Conservation (phyloP, 306 rosid species). For the Pyrus communis region DNA sequence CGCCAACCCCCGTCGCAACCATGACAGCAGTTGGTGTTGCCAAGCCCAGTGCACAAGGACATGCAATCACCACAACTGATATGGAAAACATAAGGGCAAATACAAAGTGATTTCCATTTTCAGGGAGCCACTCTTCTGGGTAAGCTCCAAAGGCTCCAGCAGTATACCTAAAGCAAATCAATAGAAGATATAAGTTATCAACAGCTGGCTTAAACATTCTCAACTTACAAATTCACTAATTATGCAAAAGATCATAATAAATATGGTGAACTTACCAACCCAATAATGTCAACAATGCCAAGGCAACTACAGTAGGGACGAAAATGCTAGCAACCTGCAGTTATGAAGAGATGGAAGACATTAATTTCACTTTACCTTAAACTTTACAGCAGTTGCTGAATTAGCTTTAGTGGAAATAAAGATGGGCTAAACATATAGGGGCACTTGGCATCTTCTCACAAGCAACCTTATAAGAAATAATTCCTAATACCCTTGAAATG, state of each 20-base stretch:
- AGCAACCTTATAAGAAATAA: not conserved
- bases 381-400: not conserved
- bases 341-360: slow-evolving; percentile 12
- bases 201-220: slow-evolving; percentile 8
- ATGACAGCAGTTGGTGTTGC: slow-evolving; percentile 99
- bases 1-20: slow-evolving; percentile 99
- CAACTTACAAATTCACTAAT: slow-evolving; percentile 3
- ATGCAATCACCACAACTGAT: slow-evolving; percentile 93
- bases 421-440: not conserved
- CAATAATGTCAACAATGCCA: slow-evolving; percentile 71
- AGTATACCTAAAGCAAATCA: slow-evolving; percentile 46
- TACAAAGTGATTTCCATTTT: slow-evolving; percentile 83
- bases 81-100: slow-evolving; percentile 98
- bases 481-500: not conserved
- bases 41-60: slow-evolving; percentile 98
- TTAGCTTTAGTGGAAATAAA: not conserved
- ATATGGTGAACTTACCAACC: slow-evolving; percentile 56
- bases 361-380: slow-evolving; percentile 8
- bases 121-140: slow-evolving; percentile 82
- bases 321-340: slow-evolving; percentile 94
- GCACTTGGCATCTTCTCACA: not conserved
- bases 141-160: slow-evolving; percentile 80
- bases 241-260: not conserved
- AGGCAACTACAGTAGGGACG: slow-evolving; percentile 73
- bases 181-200: not conserved